Evolutionary conservation across 306 rosid genomes (phyloP).

Genomic region (Sophora flavescens): DNA sequence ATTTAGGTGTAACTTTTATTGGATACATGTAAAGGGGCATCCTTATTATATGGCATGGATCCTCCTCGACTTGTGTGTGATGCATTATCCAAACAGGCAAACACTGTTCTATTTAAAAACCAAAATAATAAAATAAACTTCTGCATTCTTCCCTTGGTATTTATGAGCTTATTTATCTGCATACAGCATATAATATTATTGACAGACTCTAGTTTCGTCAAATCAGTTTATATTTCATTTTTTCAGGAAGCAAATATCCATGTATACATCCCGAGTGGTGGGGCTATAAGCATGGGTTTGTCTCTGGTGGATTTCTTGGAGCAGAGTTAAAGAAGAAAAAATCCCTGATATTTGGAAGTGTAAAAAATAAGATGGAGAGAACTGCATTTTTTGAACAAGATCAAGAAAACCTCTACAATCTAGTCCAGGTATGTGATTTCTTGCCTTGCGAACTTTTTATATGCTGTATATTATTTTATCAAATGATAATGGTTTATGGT

Average conservation of each 20-base stretch:
- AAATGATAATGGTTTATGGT: background rate
- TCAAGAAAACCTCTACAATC: slow-evolving; percentile 91
- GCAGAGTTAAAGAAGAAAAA: slow-evolving; percentile 72
- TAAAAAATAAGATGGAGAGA: slow-evolving; percentile 59
- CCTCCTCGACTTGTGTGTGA: background rate
- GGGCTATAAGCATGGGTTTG: slow-evolving; percentile 83
- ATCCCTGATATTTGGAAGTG: slow-evolving; percentile 40
- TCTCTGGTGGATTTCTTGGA: slow-evolving; percentile 92
- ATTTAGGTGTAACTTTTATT: too few relatives aligned
- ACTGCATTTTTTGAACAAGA: slow-evolving; percentile 83
- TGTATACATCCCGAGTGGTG: slow-evolving; percentile 80
- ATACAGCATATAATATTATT: background rate
- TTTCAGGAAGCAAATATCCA: slow-evolving; percentile 57
- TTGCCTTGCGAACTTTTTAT: slow-evolving; percentile 1
- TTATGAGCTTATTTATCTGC: slow-evolving; percentile 5
- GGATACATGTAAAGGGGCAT: too few relatives aligned
- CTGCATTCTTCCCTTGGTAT: background rate
- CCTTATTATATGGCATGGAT: too few relatives aligned
- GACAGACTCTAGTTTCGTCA: slow-evolving; percentile 14
- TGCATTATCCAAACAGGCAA: slow-evolving; percentile 17
- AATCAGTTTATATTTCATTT: slow-evolving; percentile 39
- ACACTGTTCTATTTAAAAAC: background rate
- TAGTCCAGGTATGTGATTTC: slow-evolving; percentile 80
- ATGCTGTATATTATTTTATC: slow-evolving; percentile 21
- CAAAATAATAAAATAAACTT: background rate